These are phyloP conservation scores for Dendrobium huoshanense DNA, from an alignment of 106 monocot genomes.

Conservation along the genomic window DNA sequence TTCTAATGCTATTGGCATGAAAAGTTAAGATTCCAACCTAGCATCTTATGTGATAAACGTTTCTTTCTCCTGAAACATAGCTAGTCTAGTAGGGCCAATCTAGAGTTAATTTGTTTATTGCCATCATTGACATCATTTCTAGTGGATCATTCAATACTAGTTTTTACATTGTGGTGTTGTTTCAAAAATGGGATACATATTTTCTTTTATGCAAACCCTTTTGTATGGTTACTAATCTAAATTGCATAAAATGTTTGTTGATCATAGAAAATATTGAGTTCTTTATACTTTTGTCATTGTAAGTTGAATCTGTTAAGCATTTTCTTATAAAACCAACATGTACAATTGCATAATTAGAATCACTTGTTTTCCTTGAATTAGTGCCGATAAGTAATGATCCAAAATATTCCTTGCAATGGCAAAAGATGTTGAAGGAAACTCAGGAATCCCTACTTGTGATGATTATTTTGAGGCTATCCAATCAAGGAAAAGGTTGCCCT, in stretches of 20 bases:
- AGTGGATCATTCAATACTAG: no score
- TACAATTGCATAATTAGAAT: neutral
- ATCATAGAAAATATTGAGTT: neutral
- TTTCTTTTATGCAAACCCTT: neutral
- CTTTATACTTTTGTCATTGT: neutral
- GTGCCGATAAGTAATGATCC: neutral
- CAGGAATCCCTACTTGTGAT: conserved; percentile 65
- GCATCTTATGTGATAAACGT: no score
- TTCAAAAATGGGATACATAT: neutral
- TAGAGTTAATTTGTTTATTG: no score
- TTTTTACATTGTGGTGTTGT: no score
- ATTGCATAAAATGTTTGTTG: neutral
- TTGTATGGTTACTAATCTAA: neutral
- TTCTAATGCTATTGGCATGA: no score
- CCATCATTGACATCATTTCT: no score
- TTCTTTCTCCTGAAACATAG: no score
- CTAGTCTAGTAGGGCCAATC: no score
- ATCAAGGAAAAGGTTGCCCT: conserved; percentile 69
- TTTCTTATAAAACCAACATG: neutral
- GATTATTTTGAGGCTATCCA: conserved; percentile 85
- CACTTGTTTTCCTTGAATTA: conserved; percentile 6
- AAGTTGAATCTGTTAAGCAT: neutral
- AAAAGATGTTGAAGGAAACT: conserved; percentile 14
- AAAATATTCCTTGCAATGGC: conserved; percentile 42
- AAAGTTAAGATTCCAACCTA: no score